A percentile compares a stretch with the other conserved stretches of the same genome.
Evolutionary conservation across 345 rosid species (phyloP).

Genomic region (Salix exigua): DNA sequence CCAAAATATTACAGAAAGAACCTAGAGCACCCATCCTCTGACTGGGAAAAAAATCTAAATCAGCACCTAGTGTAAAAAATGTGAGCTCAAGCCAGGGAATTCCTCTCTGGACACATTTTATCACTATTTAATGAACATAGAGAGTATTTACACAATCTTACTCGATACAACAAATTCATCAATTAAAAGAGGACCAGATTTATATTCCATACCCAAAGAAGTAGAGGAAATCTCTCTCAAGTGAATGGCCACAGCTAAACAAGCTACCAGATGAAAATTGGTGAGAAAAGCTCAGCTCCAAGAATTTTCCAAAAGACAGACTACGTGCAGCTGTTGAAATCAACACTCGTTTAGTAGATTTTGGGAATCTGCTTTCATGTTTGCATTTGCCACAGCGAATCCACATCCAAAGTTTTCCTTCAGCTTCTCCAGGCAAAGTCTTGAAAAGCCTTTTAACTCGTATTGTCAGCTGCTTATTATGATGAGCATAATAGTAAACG

Average conservation of each 20-base stretch:
- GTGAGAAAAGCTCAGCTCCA: constrained; percentile 80
- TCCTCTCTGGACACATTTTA: background rate
- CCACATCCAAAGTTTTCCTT: constrained; percentile 99
- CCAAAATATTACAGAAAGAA: background rate
- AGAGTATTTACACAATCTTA: background rate
- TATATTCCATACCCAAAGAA: constrained; percentile 77
- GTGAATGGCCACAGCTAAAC: constrained; percentile 85
- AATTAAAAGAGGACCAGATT: background rate
- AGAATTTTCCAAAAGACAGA: constrained; percentile 90
- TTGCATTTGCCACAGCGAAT: constrained; percentile 79
- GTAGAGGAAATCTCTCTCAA: constrained; percentile 66
- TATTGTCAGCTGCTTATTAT: constrained; percentile 69
- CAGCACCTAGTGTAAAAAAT: background rate
- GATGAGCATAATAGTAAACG: constrained; percentile 78
- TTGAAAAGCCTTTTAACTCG: constrained; percentile 56
- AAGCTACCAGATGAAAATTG: constrained; percentile 37
- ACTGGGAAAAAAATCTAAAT: background rate
- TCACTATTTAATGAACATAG: background rate
- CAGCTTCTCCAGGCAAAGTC: constrained; percentile 56
- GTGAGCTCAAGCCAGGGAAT: background rate
- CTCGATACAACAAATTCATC: background rate
- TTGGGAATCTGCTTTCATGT: constrained; percentile 40
- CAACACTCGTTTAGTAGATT: constrained; percentile 74
- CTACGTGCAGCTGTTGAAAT: constrained; percentile 68
- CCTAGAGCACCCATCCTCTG: background rate